phyloP scores from a whole-genome alignment of 805 yeast species.

The Schizosaccharomyces osmophilus region DNA sequence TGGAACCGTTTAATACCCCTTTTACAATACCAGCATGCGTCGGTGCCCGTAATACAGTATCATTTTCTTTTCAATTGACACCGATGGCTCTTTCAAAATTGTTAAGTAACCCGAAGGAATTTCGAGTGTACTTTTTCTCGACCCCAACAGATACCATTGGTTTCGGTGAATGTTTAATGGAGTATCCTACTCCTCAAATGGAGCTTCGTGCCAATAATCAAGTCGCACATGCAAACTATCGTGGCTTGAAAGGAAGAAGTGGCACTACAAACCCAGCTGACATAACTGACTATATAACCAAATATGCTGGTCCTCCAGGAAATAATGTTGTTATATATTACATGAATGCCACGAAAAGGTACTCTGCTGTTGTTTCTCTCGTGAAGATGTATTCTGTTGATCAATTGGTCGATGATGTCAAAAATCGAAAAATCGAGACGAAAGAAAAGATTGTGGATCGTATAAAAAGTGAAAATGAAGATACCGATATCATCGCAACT shows the following conservation, averaged over 20 bases:
- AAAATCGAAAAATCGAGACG: constrained; percentile 27
- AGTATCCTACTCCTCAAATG: constrained; percentile 41
- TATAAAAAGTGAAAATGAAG: constrained; percentile 22
- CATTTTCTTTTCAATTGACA: background rate
- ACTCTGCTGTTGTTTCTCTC: constrained; percentile 30
- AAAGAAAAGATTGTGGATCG: constrained; percentile 22
- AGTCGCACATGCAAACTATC: constrained; percentile 27
- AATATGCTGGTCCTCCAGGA: constrained; percentile 4
- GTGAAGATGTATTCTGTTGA: constrained; percentile 26
- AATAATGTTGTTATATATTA: constrained; percentile 31
- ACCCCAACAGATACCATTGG: background rate
- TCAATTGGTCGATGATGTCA: constrained; percentile 19
- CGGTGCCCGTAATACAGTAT: background rate
- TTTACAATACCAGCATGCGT: background rate
- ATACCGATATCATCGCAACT: constrained; percentile 48
- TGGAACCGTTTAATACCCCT: background rate
- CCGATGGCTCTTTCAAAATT: background rate
- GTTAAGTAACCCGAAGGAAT: background rate
- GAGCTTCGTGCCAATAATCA: constrained; percentile 39
- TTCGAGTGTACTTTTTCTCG: background rate
- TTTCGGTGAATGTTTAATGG: constrained; percentile 15
- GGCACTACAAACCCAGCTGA: constrained; percentile 74
- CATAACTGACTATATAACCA: constrained; percentile 26
- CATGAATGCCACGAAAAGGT: constrained; percentile 30
- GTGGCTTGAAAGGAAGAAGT: constrained; percentile 47